Evolutionary conservation across 345 rosid genomes (phyloP), one percentile per base, ranked within the genome.

Genomic region (Chamaenerion angustifolium): DNA sequence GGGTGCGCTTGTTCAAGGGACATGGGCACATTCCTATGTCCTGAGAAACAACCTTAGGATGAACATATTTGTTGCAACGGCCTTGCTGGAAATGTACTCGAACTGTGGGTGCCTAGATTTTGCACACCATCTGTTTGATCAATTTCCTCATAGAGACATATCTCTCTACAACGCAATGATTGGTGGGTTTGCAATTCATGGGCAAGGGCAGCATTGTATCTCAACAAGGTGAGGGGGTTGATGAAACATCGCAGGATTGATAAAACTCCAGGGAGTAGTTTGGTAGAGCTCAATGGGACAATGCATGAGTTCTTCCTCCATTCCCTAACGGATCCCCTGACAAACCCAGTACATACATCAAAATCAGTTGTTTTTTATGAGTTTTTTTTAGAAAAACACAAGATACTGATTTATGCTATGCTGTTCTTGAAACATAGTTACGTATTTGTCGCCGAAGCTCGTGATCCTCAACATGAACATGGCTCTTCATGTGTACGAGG

Each of bases 131-230:
- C 18, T 75, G 76, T 83, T 83, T 42, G 82, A 73, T 49, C 45
- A 65, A 67, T 62, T 80, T 73, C 42, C 21, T 58, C 51, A 62
- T 0, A 74, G 73, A 57, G 88, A 78, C 48, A 57, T 56, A 0
- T 55, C 35, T 2, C 76, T 76, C 47, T 78, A 74, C 56, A 83
- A 74, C 57, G 77, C 85, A 0, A 76, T 83, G 79, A 80, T 83
- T 45, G 76, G 76, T 0, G 76, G 85, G 3, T 66, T 75, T 49
- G 84, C 69, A 3, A 56, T 68, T 56, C 70, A 78, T 10, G 85
- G 93, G 19, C 52, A 58, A 53, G 82, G 88, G 13, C 63, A 54
- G 9, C 63, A 42, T 74, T 52, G 85, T 70, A 43, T n/a, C n/a
- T n/a, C n/a, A 76, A 67, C 41, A 74, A 62, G 35, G 67, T 73